Evolutionary conservation across 2,329 filamentous ascomycete species (phyloP).

Genomic region (Aspergillus hiratsukae): DNA sequence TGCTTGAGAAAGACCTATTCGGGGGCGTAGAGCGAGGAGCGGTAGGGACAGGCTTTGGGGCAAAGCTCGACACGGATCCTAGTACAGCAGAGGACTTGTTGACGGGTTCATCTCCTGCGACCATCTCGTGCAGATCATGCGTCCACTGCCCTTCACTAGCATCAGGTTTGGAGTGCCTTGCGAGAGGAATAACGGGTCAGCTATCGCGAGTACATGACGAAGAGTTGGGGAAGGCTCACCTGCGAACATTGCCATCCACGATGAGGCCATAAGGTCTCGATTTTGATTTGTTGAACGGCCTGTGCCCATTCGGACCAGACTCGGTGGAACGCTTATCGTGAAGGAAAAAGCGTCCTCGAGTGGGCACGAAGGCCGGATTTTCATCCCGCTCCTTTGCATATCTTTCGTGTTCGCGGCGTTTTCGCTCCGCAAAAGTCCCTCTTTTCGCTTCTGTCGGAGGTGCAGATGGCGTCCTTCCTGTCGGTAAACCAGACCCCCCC

Average conservation of each 20-base stretch:
- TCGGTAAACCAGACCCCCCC: constrained; percentile 23
- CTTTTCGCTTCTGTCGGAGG: constrained; percentile 37
- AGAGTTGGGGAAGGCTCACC: constrained; percentile 32
- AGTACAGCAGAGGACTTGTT: constrained; percentile 27
- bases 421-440: constrained; percentile 62
- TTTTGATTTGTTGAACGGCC: constrained; percentile 54
- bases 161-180: constrained; percentile 42
- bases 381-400: constrained; percentile 83
- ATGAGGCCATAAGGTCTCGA: constrained; percentile 49
- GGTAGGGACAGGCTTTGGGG: constrained; percentile 34
- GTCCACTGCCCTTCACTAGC: constrained; percentile 74
- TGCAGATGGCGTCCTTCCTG: constrained; percentile 38
- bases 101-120: constrained; percentile 39
- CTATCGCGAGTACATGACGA: not conserved
- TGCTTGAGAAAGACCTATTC: constrained; percentile 75
- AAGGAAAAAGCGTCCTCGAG: constrained; percentile 93
- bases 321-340: constrained; percentile 83
- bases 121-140: constrained; percentile 85
- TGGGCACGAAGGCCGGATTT: constrained; percentile 90
- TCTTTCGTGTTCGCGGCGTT: constrained; percentile 82
- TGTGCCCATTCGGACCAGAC: constrained; percentile 72
- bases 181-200: constrained; percentile 21
- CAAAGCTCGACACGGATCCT: constrained; percentile 23
- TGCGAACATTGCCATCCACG: constrained; percentile 39
- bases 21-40: constrained; percentile 60